phyloP scores from a whole-genome alignment of 768 basidiomycete species.

The Podaxis sp. region DNA sequence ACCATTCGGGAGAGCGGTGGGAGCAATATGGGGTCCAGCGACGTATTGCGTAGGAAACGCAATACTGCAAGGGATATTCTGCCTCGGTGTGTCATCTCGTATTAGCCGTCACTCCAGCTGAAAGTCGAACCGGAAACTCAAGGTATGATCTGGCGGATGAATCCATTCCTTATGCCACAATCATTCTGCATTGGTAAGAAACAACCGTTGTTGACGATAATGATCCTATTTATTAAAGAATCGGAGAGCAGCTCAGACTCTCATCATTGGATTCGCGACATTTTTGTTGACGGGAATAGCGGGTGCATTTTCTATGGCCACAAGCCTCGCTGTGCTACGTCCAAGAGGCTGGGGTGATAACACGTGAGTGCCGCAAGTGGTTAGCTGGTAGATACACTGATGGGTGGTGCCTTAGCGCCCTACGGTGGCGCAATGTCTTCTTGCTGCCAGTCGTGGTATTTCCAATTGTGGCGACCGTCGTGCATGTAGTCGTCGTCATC shows the following conservation, averaged over 20 bases:
- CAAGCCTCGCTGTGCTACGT: conserved; percentile 32
- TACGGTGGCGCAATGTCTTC: conserved; percentile 46
- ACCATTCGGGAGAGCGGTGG: conserved; percentile 39
- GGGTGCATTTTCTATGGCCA: conserved; percentile 41
- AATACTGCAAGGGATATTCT: conserved; percentile 51
- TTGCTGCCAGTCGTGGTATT: conserved; percentile 40
- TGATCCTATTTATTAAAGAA: neutral
- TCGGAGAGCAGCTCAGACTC: conserved; percentile 33
- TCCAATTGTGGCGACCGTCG: conserved; percentile 39
- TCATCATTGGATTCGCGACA: conserved; percentile 36
- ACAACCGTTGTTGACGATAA: neutral
- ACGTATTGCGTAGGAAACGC: conserved; percentile 47
- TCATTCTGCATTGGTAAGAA: conserved; percentile 52
- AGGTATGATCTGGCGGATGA: conserved; percentile 67
- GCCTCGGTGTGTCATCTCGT: conserved; percentile 43
- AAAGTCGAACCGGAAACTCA: neutral
- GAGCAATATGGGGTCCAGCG: conserved; percentile 43
- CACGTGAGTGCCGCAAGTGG: conserved; percentile 20
- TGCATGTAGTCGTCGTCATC: conserved; percentile 40
- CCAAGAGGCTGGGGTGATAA: conserved; percentile 38
- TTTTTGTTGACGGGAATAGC: conserved; percentile 42
- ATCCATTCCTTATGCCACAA: conserved; percentile 53
- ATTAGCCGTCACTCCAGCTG: neutral
- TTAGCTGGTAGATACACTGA: conserved; percentile 8
- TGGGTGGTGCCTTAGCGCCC: conserved; percentile 26